Percentiles rank a stretch among this genome's conserved stretches.
Conservation (phyloP, 2,329 filamentous ascomycete species). For the Aspergillus piperis region DNA sequence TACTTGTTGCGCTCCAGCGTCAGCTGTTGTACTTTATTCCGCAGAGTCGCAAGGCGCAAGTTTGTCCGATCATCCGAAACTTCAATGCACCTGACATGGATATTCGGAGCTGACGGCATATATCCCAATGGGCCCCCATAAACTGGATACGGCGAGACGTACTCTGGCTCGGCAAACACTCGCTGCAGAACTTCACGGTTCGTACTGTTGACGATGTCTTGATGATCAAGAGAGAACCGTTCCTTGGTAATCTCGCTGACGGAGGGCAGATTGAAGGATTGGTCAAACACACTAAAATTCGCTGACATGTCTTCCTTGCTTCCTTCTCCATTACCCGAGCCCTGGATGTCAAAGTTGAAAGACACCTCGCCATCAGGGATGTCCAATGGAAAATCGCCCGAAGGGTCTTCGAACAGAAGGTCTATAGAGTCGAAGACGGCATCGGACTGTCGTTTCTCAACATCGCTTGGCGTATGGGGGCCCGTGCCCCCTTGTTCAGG, state of each 20-base stretch:
- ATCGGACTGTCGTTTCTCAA: constrained; percentile 18
- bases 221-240: constrained; percentile 23
- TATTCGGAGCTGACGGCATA: constrained; percentile 31
- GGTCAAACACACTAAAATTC: background rate
- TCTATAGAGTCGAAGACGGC: constrained; percentile 25
- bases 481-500: constrained; percentile 18
- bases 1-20: constrained; percentile 33
- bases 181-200: constrained; percentile 27
- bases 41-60: constrained; percentile 24
- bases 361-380: constrained; percentile 3
- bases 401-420: constrained; percentile 20
- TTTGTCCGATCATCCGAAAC: constrained; percentile 26
- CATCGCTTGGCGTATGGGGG: constrained; percentile 19
- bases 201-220: constrained; percentile 26
- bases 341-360: background rate
- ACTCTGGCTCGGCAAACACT: constrained; percentile 22
- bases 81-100: constrained; percentile 32
- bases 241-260: constrained; percentile 25
- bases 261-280: background rate
- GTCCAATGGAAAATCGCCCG: constrained; percentile 13
- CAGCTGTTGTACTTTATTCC: constrained; percentile 26
- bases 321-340: background rate
- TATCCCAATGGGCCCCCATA: constrained; percentile 30
- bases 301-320: background rate
- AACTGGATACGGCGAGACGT: constrained; percentile 36